Base-by-base conservation (phyloP, 2,329 filamentous ascomycete species). In the Pestalotiopsis sp. region DNA sequence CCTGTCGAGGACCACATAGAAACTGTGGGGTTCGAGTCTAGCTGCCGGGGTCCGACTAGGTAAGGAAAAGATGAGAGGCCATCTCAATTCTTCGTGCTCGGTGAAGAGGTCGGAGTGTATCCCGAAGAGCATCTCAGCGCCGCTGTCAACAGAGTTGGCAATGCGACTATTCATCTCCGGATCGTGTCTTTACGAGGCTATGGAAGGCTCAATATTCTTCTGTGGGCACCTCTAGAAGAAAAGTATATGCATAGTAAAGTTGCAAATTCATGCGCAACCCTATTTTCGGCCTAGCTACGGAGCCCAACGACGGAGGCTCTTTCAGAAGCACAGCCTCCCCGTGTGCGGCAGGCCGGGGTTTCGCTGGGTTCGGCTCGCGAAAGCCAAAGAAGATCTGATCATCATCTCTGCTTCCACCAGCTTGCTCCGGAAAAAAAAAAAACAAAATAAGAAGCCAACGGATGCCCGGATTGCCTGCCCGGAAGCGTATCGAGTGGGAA, bases 201-300 rank as follows among this genome's bases (percentile, higher is more conserved):
- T 62, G 27, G 59, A 62, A 20, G 38, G 11, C 39, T 64, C 61
- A 64, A 23, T 52, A 45, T 25, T 36, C n/a, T 49, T 17, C n/a
- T 41, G n/a, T 20, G 27, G 61, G 38, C 39, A 41, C 61, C 39
- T 49, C 38, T 49, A 64, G 39, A 41, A 36, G 20, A 52, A 31
- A 64, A 64, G 57, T 31, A 39, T 62, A 41, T 62, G 38, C 13
- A 20, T 17, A 52, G 38, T 45, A 64, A 52, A 52, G 61, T 64
- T 64, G 61, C 38, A 62, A 52, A 25, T 64, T 64, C 39, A 64
- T 64, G 61, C 61, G 38, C 20, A 20, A 62, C 13, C 41, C 61
- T 64, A 13, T n/a, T 64, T 49, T n/a, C 39, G 61, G 61, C 61
- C n/a, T 64, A 64, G 61, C 41, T 20, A 52, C 45, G 45, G 45